Conservation (phyloP, 2,329 filamentous ascomycete genomes). For the Dichotomopilus funicola region DNA sequence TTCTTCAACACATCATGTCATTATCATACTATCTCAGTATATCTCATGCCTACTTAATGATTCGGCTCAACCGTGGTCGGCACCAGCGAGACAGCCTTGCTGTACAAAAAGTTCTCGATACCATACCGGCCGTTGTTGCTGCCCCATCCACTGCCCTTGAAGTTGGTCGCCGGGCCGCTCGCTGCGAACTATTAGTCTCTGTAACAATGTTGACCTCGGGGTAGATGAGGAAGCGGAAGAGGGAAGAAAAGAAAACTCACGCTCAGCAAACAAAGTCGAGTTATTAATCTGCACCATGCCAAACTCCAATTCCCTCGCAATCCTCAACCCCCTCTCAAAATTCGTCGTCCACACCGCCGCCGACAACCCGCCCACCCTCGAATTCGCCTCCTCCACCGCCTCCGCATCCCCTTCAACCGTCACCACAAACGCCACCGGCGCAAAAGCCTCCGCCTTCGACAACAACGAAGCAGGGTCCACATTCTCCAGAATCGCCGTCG, state of each 20-base stretch:
- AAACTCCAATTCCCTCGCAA: background rate
- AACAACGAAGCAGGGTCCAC: background rate
- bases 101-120: background rate
- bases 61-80: no score
- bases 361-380: background rate
- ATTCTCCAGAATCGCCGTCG: background rate
- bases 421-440: background rate
- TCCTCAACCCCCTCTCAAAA: background rate
- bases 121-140: background rate
- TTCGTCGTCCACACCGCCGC: background rate
- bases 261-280: background rate
- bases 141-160: background rate
- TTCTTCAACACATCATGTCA: no score
- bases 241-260: background rate
- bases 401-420: background rate
- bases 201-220: no score
- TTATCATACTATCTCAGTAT: no score
- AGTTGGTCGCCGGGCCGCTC: background rate
- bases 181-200: background rate
- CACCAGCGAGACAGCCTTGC: conserved; percentile 38
- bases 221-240: background rate
- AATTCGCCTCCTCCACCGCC: background rate
- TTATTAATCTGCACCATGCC: background rate
- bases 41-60: no score
- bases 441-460: background rate